These are phyloP conservation scores for Paraphoma sp. DNA, from an alignment of 2,329 filamentous ascomycete genomes.

Conservation along the genomic window DNA sequence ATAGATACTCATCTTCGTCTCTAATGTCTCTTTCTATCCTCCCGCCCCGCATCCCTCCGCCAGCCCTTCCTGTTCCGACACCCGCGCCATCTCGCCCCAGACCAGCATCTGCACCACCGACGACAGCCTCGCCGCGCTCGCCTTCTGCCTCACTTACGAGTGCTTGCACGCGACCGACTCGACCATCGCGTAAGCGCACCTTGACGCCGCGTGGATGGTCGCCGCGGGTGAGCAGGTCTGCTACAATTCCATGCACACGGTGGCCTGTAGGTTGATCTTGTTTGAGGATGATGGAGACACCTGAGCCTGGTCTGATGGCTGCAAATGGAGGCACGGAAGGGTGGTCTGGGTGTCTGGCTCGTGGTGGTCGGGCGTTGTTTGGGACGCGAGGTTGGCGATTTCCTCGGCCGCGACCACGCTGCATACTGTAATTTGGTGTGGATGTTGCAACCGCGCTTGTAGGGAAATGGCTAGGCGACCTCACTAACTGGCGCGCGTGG, in stretches of 20 bases:
- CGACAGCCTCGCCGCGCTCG: conserved; percentile 30
- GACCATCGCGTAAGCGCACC: conserved; percentile 73
- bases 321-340: conserved; percentile 29
- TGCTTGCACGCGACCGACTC: conserved; percentile 75
- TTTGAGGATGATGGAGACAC: conserved; percentile 77
- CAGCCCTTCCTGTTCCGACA: conserved; percentile 7
- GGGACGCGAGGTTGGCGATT: not conserved
- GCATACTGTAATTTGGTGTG: not conserved
- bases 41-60: conserved; percentile 16
- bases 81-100: conserved; percentile 37
- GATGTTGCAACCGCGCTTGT: too few relatives aligned
- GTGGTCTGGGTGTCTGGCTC: conserved; percentile 37
- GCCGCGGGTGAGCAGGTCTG: conserved; percentile 72
- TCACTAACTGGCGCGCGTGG: too few relatives aligned
- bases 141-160: conserved; percentile 51
- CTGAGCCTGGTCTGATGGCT: conserved; percentile 63
- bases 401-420: not conserved
- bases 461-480: too few relatives aligned
- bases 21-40: conserved; percentile 36
- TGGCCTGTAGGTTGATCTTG: conserved; percentile 76
- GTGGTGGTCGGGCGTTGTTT: not conserved
- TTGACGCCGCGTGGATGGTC: conserved; percentile 83
- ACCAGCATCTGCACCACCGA: conserved; percentile 27
- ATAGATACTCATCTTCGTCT: conserved; percentile 39
- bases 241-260: conserved; percentile 71